These are phyloP conservation scores for Adansonia grandidieri DNA, from an alignment of 441 rosid genomes.

Conservation along the genomic window DNA sequence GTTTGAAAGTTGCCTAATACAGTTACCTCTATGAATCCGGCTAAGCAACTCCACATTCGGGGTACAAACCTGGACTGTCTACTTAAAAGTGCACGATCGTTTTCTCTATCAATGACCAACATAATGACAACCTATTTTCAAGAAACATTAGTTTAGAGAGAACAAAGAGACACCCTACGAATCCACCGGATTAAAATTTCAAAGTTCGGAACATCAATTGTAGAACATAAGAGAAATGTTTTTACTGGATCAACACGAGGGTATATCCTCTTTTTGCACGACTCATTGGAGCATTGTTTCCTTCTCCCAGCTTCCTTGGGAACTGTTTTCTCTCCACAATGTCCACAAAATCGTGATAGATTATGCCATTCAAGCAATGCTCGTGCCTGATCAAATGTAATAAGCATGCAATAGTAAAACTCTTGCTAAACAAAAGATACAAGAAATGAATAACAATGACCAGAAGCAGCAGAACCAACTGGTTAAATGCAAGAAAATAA, in stretches of 20 bases:
- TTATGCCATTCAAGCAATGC: slow-evolving; percentile 91
- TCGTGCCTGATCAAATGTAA: slow-evolving; percentile 55
- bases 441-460: neutral
- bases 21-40: slow-evolving; percentile 90
- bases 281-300: slow-evolving; percentile 67
- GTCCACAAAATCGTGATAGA: slow-evolving; percentile 69
- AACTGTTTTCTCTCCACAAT: slow-evolving; percentile 66
- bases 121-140: slow-evolving; percentile 82
- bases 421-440: neutral
- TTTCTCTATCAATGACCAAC: slow-evolving; percentile 86
- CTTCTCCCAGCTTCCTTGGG: slow-evolving; percentile 82
- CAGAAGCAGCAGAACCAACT: neutral
- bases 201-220: neutral
- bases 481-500: neutral
- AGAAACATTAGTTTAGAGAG: slow-evolving; percentile 18
- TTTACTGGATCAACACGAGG: slow-evolving; percentile 94
- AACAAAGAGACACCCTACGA: neutral
- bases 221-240: slow-evolving; percentile 20
- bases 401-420: neutral
- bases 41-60: slow-evolving; percentile 95
- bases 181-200: neutral
- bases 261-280: slow-evolving; percentile 69
- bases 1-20: neutral
- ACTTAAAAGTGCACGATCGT: slow-evolving; percentile 77
- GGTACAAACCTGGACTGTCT: slow-evolving; percentile 79